Evolutionary conservation across 805 yeast genomes (phyloP), one percentile per base, ranked within the genome.

Genomic region (Ogataea ramenticola): DNA sequence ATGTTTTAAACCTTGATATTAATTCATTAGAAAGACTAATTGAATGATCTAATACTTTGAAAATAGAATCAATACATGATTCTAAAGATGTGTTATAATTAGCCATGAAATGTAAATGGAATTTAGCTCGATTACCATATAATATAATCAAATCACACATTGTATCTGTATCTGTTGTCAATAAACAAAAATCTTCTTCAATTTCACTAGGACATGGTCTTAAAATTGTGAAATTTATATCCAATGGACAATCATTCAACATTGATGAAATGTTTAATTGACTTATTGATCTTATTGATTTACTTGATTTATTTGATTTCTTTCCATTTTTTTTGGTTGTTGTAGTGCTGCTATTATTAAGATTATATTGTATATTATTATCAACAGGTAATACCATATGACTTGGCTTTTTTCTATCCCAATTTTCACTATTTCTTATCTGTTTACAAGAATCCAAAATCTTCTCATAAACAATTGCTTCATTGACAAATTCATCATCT

Each of bases 61-160:
- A 36, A 3, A 67, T 61, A 3, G 74, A 71, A 49, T 56, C 61
- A 2, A 68, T 49, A 43, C 71, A 61, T 26, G 62, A 60, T 46
- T 66, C 64, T n/a, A 67, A 52, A 6, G 74, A 65, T 17, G 55
- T 51, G 14, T 54, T 55, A 42, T 61, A 56, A 20, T 62, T 63
- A 3, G 65, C 60, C 59, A 74, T 62, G 49, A 75, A 75, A 26
- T 77, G 79, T 49, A 74, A 78, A 47, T 72, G 70, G 41, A 75
- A 62, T 45, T 75, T 75, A 22, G 78, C 75, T 43, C 75, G 58
- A 47, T 74, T 75, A 41, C 74, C 71, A 50, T 73, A 68, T n/a
- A 75, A 56, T 24, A 70, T 51, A 34, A 74, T 67, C 49, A 75
- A 59, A 57, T 75, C 80, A 30, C 64, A 57, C 22, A 71, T 50